Conservation (phyloP, 164 flowering plant species). For the Akebia trifoliata region DNA sequence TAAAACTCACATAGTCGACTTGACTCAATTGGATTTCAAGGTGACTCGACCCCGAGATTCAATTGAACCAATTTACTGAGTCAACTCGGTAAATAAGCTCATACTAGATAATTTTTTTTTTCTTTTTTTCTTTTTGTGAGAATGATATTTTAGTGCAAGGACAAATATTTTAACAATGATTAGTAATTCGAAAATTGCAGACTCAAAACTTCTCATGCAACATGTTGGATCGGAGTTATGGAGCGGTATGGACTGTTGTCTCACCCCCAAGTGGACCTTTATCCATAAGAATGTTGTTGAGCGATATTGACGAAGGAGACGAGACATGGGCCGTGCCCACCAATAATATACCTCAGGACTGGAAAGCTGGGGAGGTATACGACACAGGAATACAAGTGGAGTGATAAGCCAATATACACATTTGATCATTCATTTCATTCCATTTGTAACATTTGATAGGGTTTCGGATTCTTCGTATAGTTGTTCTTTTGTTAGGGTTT, state of each 20-base stretch:
- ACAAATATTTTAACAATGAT: no score
- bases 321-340: constrained; percentile 70
- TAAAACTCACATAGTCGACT: no score
- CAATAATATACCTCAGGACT: constrained; percentile 54
- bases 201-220: constrained; percentile 61
- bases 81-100: no score
- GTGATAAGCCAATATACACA: neutral
- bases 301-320: constrained; percentile 59
- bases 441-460: neutral
- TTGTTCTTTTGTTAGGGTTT: neutral
- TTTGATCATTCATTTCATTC: neutral
- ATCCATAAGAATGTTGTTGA: constrained; percentile 67
- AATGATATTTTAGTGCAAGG: no score
- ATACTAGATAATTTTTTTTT: no score
- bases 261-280: constrained; percentile 72
- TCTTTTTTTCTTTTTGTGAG: no score
- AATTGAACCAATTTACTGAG: no score
- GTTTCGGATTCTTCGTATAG: neutral
- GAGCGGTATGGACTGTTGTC: constrained; percentile 68
- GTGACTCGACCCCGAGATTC: no score
- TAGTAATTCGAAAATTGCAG: constrained; percentile 32
- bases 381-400: constrained; percentile 82
- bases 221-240: constrained; percentile 67
- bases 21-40: no score
- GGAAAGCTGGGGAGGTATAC: constrained; percentile 73